Evolutionary conservation across 371 early-diverging fungal species (phyloP), one percentile per base, ranked within the genome.

Genomic region (Mycotypha africana): DNA sequence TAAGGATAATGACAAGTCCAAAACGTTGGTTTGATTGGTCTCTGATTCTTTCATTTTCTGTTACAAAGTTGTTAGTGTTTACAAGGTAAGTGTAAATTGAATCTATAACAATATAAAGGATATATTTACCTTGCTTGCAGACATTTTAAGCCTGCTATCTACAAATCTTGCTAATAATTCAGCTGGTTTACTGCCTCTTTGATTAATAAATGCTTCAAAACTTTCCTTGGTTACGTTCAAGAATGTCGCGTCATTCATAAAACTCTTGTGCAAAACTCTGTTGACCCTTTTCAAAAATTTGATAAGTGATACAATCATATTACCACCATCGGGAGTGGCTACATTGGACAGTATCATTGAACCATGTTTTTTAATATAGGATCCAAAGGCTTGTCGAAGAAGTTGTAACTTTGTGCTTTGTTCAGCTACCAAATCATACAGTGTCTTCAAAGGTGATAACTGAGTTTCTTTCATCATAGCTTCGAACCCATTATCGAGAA

Each of bases 121-220:
- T 38, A 11, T 25, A 23, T 22, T 4, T 38, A 14, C 12, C 11
- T 28, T 28, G 28, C 11, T 28, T 28, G 28, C 50, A 17, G 60
- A 58, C 14, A 60, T 60, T 33, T 76, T 72, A 31, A 74, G 44
- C 33, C 65, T 76, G 16, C 67, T 65, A 56, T 95, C 94, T 33
- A 91, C 62, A 52, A 78, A 85, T 53, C 83, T 89, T 26, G 93
- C 92, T 40, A 97, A 73, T 31, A 92, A 53, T 66, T 95, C 94
- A 3, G 96, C 92, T 6, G 94, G 93, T 57, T 86, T 88, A 62
- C 83, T 88, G 28, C 81, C 78, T 37, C 92, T 68, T 16, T 84
- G 67, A 49, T 94, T 93, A 47, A 98, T 81, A 50, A 93, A 92
- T 2, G 62, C 58, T 47, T 91, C 94, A 62, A 97, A 95, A 21